Conservation (phyloP, 495 filamentous ascomycete genomes). For the Tuber indicum region DNA sequence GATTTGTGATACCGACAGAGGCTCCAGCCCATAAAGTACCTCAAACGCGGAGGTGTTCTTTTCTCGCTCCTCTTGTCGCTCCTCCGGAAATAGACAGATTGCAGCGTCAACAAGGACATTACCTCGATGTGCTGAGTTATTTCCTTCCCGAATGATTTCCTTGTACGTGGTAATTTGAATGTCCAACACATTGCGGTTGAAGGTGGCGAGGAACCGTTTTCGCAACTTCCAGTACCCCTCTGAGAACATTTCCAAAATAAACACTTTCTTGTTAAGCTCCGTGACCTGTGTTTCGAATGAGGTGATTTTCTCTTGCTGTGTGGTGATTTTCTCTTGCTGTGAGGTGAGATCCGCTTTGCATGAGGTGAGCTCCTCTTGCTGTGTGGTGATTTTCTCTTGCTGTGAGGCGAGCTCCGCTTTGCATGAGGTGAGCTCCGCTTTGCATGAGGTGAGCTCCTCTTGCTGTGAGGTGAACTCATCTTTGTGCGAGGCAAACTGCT, state of each 20-base stretch:
- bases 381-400: too few species aligned
- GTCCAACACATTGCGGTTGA: neutral
- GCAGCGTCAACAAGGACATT: slow-evolving; percentile 4
- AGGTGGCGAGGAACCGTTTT: slow-evolving; percentile 8
- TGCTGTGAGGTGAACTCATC: too few species aligned
- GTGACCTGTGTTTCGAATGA: too few species aligned
- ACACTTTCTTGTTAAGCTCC: neutral
- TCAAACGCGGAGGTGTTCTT: neutral
- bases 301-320: too few species aligned
- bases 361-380: too few species aligned
- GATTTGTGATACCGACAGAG: slow-evolving; percentile 1
- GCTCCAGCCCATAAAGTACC: slow-evolving; percentile 8
- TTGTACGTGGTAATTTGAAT: neutral
- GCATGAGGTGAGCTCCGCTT: too few species aligned
- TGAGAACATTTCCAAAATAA: slow-evolving; percentile 10
- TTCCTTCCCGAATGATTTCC: slow-evolving; percentile 10
- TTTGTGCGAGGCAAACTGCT: too few species aligned
- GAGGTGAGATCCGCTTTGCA: too few species aligned
- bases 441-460: too few species aligned
- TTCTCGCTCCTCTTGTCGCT: neutral
- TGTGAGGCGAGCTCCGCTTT: too few species aligned
- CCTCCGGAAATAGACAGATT: neutral
- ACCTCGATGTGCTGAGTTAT: neutral
- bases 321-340: too few species aligned
- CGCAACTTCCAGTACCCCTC: neutral